phyloP scores from a whole-genome alignment of 371 early-diverging fungal genomes.

The Umbelopsis sp. region DNA sequence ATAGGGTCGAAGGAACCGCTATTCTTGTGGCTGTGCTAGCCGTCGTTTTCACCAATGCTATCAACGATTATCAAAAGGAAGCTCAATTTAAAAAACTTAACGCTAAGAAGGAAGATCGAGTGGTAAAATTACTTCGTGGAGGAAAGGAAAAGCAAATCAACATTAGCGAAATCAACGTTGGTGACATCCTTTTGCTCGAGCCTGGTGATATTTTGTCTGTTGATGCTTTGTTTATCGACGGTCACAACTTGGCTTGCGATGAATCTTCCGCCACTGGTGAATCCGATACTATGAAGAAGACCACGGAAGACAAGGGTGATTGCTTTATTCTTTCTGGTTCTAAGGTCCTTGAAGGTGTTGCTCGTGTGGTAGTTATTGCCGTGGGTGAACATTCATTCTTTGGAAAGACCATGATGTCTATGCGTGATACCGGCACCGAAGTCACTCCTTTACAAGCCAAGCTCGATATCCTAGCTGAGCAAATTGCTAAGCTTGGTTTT shows the following conservation, averaged over 20 bases:
- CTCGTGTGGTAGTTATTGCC: constrained; percentile 80
- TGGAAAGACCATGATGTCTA: constrained; percentile 86
- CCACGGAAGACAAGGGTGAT: constrained; percentile 65
- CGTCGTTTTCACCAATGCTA: constrained; percentile 90
- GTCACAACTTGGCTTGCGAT: constrained; percentile 86
- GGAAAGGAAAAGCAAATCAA: constrained; percentile 82
- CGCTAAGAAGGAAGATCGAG: constrained; percentile 89
- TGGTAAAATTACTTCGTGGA: constrained; percentile 78
- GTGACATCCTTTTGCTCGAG: constrained; percentile 89
- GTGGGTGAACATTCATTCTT: constrained; percentile 85
- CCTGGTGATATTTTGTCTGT: constrained; percentile 94
- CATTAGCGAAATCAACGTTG: constrained; percentile 85
- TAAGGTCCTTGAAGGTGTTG: constrained; percentile 90
- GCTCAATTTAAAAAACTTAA: constrained; percentile 91
- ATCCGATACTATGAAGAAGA: constrained; percentile 75
- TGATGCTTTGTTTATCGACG: constrained; percentile 82
- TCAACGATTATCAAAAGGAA: constrained; percentile 97
- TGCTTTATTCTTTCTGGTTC: constrained; percentile 91
- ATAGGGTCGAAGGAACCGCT: constrained; percentile 84
- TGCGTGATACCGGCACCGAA: constrained; percentile 76
- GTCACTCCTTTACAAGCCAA: constrained; percentile 93
- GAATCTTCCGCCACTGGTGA: constrained; percentile 95
- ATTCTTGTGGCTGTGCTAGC: constrained; percentile 89
- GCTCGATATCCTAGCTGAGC: constrained; percentile 83
- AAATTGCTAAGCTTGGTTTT: constrained; percentile 92